A percentile compares a stretch with the other conserved stretches of the same genome.
These are phyloP conservation scores for Raddia distichophylla DNA, from an alignment of 176 grass and related monocot genomes.

Conservation along the genomic window DNA sequence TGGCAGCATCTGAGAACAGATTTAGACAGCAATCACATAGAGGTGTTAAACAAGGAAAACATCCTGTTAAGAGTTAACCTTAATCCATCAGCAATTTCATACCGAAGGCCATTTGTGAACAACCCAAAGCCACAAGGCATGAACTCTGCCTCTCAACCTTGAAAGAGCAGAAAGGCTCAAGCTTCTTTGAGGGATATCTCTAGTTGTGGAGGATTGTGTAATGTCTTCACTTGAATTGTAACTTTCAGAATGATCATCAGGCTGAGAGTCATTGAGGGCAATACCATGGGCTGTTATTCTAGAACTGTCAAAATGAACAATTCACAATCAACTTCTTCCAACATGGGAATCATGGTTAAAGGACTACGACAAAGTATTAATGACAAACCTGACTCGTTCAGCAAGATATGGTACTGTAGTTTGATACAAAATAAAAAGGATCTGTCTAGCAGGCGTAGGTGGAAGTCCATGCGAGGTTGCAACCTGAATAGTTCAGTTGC, in stretches of 20 bases:
- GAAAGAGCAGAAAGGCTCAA: conserved; percentile 52
- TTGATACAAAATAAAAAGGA: conserved; percentile 94
- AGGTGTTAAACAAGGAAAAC: conserved; percentile 39
- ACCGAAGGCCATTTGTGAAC: conserved; percentile 89
- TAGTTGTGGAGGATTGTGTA: conserved; percentile 35
- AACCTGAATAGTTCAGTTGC: conserved; percentile 55
- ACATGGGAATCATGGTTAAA: conserved; percentile 20
- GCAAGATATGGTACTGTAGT: conserved; percentile 85
- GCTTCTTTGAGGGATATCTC: conserved; percentile 43
- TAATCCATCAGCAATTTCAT: conserved; percentile 20
- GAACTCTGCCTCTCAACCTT: conserved; percentile 58
- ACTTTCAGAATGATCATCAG: conserved; percentile 54
- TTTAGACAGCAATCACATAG: background rate
- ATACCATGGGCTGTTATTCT: conserved; percentile 89
- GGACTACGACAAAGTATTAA: background rate
- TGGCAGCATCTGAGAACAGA: conserved; percentile 69
- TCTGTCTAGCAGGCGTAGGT: conserved; percentile 78
- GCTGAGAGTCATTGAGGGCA: conserved; percentile 64
- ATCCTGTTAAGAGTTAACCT: background rate
- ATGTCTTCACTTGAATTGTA: conserved; percentile 45
- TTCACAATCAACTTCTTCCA: conserved; percentile 18
- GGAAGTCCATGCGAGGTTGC: conserved; percentile 79
- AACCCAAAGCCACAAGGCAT: conserved; percentile 66
- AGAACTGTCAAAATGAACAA: conserved; percentile 66
- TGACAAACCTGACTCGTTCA: conserved; percentile 83